Evolutionary conservation across 2,329 filamentous ascomycete genomes (phyloP), one percentile per base, ranked within the genome.

Genomic region (Elsinoe necatrix): DNA sequence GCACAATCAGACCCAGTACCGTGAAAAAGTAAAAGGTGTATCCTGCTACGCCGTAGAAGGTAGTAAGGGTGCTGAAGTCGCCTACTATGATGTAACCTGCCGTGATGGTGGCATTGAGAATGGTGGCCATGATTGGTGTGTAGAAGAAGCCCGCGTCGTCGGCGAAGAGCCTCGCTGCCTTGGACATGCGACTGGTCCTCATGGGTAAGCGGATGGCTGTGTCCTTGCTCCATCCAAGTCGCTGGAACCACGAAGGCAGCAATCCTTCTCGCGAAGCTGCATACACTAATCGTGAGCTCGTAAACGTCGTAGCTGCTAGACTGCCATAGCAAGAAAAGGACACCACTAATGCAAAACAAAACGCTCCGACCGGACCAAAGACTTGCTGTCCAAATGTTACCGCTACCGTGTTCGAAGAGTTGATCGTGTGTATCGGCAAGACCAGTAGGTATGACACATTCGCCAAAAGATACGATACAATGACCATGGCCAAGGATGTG

Each of bases 1-100:
- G 77, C 54, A 98, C 81, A 61, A 98, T 96, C 50, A 98, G 78
- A 0, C 93, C 93, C 0, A 98, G 80, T 0, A 98, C 93, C 0
- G 92, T 95, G 57, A 95, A 75, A 71, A 98, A 98, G 74, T 98
- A 98, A 69, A 98, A 98, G 0, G 89, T 89, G 70, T 98, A 98
- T 12, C 91, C 91, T 0, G 93, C 93, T 11, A 98, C 93, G 57
- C 93, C 93, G 73, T 97, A 97, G 69, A 98, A 98, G 0, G 93
- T 97, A 57, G 97, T 80, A 1, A 98, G 80, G 0, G 92, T 95
- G 54, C 83, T 79, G 68, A 98, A 97, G 69, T 95, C 89, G 71
- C 93, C 93, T 4, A 95, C 83, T 1, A 87, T 66, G 60, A 95
- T 84, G 73, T 97, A 98, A 1, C 80, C 74, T 2, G 80, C 73